Conservation (phyloP, 2,329 filamentous ascomycete genomes). For the Cercospora sp. region DNA sequence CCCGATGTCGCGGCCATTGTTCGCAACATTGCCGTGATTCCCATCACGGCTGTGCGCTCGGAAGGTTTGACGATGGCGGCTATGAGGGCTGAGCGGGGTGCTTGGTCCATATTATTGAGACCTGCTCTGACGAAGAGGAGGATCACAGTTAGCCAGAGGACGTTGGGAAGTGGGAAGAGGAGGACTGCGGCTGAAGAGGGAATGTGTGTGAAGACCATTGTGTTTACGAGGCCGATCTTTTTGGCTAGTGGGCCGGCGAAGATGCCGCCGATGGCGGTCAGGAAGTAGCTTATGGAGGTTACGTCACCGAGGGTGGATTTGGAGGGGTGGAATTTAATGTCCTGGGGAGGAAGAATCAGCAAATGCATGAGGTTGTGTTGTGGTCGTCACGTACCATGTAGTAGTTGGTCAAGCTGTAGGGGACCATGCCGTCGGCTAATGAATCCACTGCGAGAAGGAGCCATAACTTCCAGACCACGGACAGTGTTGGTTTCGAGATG, state of each 20-base stretch:
- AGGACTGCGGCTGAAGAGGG: constrained; percentile 63
- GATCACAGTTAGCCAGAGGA: constrained; percentile 54
- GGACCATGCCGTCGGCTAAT: constrained; percentile 66
- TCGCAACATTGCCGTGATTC: constrained; percentile 62
- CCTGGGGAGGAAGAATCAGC: constrained; percentile 21
- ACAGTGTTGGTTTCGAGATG: constrained; percentile 58
- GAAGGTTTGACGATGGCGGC: constrained; percentile 64
- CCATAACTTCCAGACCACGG: constrained; percentile 62
- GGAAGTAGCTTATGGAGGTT: constrained; percentile 51
- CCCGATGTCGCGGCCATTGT: constrained; percentile 60
- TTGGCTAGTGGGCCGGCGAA: constrained; percentile 65
- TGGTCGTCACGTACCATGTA: constrained; percentile 44
- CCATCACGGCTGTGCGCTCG: constrained; percentile 70
- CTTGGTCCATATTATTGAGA: constrained; percentile 70
- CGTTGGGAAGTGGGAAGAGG: constrained; percentile 58
- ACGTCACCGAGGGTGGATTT: constrained; percentile 57
- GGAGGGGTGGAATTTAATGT: constrained; percentile 55
- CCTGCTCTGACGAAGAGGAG: constrained; percentile 62
- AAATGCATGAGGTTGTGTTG: neutral
- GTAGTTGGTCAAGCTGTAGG: constrained; percentile 53
- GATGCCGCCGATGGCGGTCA: constrained; percentile 47
- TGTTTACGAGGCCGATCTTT: constrained; percentile 61
- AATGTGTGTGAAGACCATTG: constrained; percentile 61
- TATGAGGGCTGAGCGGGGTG: constrained; percentile 65
- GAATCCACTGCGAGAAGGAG: constrained; percentile 68